Conservation (phyloP, 2,329 filamentous ascomycete species). For the Arachnomyces sp. region DNA sequence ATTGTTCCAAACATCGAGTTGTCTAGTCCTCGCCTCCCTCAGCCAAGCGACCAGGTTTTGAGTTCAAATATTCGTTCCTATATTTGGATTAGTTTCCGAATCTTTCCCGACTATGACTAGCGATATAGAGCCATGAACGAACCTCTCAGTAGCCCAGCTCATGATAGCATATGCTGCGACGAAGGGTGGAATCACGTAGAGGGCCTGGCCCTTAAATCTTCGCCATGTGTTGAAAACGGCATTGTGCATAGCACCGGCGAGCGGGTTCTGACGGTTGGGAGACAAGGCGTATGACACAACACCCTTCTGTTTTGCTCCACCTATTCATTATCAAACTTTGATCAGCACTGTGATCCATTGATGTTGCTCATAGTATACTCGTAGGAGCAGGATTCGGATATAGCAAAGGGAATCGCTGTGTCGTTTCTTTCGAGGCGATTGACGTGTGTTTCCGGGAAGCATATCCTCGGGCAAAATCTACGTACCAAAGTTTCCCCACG, state of each 20-base stretch:
- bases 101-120: neutral
- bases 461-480: conserved; percentile 2
- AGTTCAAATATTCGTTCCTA: conserved; percentile 46
- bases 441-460: conserved; percentile 10
- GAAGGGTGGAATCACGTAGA: conserved; percentile 80
- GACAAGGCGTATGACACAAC: conserved; percentile 66
- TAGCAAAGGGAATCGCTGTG: conserved; percentile 2
- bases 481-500: conserved; percentile 4
- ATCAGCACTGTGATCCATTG: neutral
- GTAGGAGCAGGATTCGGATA: neutral
- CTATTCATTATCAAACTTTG: conserved; percentile 17
- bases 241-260: conserved; percentile 68
- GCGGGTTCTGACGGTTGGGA: conserved; percentile 80
- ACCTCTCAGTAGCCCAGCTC: conserved; percentile 90
- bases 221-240: conserved; percentile 96
- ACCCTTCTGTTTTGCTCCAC: conserved; percentile 51
- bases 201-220: conserved; percentile 74
- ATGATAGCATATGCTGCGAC: conserved; percentile 72
- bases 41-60: conserved; percentile 38
- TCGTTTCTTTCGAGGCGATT: too few relatives aligned
- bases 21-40: conserved; percentile 29
- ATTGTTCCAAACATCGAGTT: conserved; percentile 9
- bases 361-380: conserved; percentile 3
- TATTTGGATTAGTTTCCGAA: neutral
- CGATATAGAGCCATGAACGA: conserved; percentile 29